Evolutionary conservation across 1,284 basidiomycete genomes (phyloP).

Genomic region (Tilletia indica): DNA sequence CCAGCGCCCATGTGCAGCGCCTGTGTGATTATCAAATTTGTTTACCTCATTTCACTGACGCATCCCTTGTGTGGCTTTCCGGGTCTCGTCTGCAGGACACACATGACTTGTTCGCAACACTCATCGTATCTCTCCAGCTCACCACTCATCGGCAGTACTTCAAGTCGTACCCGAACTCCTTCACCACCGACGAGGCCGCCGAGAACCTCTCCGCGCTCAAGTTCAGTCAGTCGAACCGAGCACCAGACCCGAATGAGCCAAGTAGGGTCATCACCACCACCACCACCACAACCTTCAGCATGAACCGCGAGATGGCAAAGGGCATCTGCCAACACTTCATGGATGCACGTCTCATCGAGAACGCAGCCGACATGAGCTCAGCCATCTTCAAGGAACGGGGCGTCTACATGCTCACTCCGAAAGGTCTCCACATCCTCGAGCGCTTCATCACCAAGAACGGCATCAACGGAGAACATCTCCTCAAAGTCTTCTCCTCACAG

Average conservation of each 20-base stretch:
- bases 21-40: neutral
- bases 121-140: constrained; percentile 88
- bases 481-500: constrained; percentile 83
- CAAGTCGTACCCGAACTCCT: constrained; percentile 88
- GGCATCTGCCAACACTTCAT: constrained; percentile 99
- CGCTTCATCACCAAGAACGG: constrained; percentile 99
- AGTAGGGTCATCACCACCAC: constrained; percentile 96
- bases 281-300: constrained; percentile 98
- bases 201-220: constrained; percentile 91
- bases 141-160: constrained; percentile 91
- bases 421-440: constrained; percentile 96
- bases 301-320: constrained; percentile 99
- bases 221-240: constrained; percentile 97
- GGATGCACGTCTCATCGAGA: constrained; percentile 95
- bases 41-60: constrained; percentile 19
- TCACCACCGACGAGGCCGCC: constrained; percentile 94
- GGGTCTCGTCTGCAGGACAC: constrained; percentile 69
- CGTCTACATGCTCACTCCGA: constrained; percentile 91
- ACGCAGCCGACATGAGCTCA: constrained; percentile 82
- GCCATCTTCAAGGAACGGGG: constrained; percentile 95
- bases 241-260: constrained; percentile 94
- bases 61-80: constrained; percentile 25
- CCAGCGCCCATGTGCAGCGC: constrained; percentile 1
- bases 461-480: constrained; percentile 83
- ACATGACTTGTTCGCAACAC: constrained; percentile 93